Evolutionary conservation across 1,284 basidiomycete genomes (phyloP).

Genomic region (Phaffia rhodozyma): DNA sequence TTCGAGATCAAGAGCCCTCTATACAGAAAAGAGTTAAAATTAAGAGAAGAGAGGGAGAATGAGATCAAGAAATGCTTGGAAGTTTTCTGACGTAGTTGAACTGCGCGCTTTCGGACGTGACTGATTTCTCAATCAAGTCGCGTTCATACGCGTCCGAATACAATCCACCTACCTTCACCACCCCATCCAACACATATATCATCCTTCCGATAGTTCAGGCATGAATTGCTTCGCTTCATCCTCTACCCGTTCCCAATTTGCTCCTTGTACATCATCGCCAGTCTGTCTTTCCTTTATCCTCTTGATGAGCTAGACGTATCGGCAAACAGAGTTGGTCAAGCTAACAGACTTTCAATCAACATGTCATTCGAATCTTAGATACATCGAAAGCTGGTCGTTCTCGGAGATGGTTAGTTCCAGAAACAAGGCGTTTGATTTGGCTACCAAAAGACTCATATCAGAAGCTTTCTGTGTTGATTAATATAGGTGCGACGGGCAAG

Average conservation of each 20-base stretch:
- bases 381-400: slow-evolving; percentile 62
- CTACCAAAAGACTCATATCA: slow-evolving; percentile 10
- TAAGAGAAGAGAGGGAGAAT: too few species aligned
- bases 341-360: not conserved
- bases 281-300: not conserved
- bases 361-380: slow-evolving; percentile 27
- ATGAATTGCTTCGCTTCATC: slow-evolving; percentile 9
- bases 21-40: too few species aligned
- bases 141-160: too few species aligned
- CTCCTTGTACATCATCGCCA: not conserved
- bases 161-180: too few species aligned
- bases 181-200: too few species aligned
- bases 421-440: slow-evolving; percentile 28
- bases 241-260: not conserved
- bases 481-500: slow-evolving; percentile 43
- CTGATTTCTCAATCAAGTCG: too few species aligned
- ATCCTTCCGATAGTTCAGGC: not conserved
- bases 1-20: too few species aligned
- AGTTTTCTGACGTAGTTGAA: too few species aligned
- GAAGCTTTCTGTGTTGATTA: slow-evolving; percentile 18
- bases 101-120: too few species aligned
- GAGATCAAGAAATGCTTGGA: too few species aligned
- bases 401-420: slow-evolving; percentile 58
- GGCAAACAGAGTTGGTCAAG: not conserved
- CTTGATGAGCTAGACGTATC: not conserved